Evolutionary conservation across 2,329 filamentous ascomycete genomes (phyloP).

Genomic region (Cadophora gregata): DNA sequence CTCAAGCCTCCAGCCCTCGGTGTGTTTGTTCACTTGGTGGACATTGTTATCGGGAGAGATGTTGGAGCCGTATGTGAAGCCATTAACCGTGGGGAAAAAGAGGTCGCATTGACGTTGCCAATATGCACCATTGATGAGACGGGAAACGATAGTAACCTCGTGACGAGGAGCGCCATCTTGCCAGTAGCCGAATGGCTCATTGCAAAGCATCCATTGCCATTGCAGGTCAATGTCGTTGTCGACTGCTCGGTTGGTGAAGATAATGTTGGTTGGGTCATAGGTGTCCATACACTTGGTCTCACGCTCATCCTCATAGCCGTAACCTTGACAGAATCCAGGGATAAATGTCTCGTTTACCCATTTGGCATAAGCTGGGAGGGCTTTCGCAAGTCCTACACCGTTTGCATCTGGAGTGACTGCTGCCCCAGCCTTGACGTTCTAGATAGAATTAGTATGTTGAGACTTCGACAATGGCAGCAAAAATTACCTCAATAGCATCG

Average conservation of each 20-base stretch:
- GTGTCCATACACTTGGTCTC: constrained; percentile 59
- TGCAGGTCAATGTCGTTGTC: constrained; percentile 56
- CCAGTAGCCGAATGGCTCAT: constrained; percentile 66
- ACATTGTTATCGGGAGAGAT: constrained; percentile 51
- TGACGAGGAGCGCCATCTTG: constrained; percentile 57
- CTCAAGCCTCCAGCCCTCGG: constrained; percentile 60
- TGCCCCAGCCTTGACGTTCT: constrained; percentile 45
- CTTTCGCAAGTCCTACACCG: constrained; percentile 60
- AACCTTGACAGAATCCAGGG: constrained; percentile 54
- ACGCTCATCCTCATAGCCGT: constrained; percentile 52
- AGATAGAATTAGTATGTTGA: neutral
- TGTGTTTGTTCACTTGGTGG: constrained; percentile 56
- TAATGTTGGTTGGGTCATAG: constrained; percentile 54
- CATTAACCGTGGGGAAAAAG: constrained; percentile 58
- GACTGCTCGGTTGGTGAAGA: constrained; percentile 57
- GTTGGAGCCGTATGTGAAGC: constrained; percentile 56
- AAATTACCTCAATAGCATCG: constrained; percentile 48
- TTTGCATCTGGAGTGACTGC: constrained; percentile 44
- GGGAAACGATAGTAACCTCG: constrained; percentile 56
- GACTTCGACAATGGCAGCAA: neutral
- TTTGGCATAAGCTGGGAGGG: constrained; percentile 59
- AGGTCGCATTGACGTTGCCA: constrained; percentile 60
- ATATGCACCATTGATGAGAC: constrained; percentile 57
- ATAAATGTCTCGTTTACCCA: constrained; percentile 56
- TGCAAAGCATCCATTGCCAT: constrained; percentile 66